Evolutionary conservation across 2,329 filamentous ascomycete species (phyloP).

Genomic region (Scedosporium aurantiacum): DNA sequence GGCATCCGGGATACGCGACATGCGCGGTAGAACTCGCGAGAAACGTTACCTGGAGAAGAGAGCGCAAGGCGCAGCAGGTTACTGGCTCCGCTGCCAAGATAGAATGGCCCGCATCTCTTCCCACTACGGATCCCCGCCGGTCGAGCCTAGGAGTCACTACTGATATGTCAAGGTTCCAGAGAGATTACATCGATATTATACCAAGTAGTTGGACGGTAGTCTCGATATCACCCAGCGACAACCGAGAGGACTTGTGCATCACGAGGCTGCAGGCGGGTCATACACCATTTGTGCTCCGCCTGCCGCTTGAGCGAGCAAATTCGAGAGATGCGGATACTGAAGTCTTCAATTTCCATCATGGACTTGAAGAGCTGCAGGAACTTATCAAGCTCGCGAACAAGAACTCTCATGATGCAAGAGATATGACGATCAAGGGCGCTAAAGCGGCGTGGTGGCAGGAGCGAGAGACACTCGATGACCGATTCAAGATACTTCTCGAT

Average conservation of each 20-base stretch:
- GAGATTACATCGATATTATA: slow-evolving; percentile 75
- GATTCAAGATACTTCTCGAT: slow-evolving; percentile 65
- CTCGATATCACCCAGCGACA: slow-evolving; percentile 74
- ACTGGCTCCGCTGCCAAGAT: slow-evolving; percentile 18
- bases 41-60: slow-evolving; percentile 56
- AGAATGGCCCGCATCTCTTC: slow-evolving; percentile 10
- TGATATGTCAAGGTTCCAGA: slow-evolving; percentile 57
- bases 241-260: slow-evolving; percentile 73
- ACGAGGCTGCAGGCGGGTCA: slow-evolving; percentile 70
- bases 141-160: slow-evolving; percentile 33
- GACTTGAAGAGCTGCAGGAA: slow-evolving; percentile 66
- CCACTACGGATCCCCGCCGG: slow-evolving; percentile 17
- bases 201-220: slow-evolving; percentile 75
- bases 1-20: slow-evolving; percentile 46
- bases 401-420: slow-evolving; percentile 62
- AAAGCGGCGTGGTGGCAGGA: slow-evolving; percentile 85
- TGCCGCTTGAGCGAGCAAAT: slow-evolving; percentile 75
- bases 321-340: slow-evolving; percentile 68
- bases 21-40: slow-evolving; percentile 60
- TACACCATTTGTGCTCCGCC: slow-evolving; percentile 72
- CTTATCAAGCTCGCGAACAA: slow-evolving; percentile 75
- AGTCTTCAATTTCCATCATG: slow-evolving; percentile 73
- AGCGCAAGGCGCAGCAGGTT: slow-evolving; percentile 46
- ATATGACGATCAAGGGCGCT: slow-evolving; percentile 62
- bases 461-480: slow-evolving; percentile 65